Conservation (phyloP, 768 basidiomycete genomes). For the Lentinula lateritia region DNA sequence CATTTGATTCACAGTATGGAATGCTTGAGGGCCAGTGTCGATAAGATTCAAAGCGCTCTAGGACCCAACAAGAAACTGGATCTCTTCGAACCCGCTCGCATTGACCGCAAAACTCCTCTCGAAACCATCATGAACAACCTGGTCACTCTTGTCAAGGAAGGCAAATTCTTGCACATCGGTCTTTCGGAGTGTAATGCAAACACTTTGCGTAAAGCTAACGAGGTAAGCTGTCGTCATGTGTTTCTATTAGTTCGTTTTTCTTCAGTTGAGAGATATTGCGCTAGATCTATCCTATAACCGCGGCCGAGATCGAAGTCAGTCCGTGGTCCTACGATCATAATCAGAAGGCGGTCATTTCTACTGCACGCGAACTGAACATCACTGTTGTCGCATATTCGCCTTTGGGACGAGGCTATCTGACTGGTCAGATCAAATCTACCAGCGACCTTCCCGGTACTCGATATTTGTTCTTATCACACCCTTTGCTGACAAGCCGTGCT, state of each 20-base stretch:
- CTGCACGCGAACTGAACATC: slow-evolving; percentile 28
- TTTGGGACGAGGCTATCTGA: slow-evolving; percentile 32
- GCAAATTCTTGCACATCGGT: slow-evolving; percentile 30
- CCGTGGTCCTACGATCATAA: slow-evolving; percentile 24
- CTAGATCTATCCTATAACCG: slow-evolving; percentile 25
- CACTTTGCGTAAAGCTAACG: slow-evolving; percentile 36
- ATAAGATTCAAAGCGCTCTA: slow-evolving; percentile 35
- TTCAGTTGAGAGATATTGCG: slow-evolving; percentile 20
- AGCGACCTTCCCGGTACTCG: slow-evolving; percentile 28
- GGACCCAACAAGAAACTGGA: slow-evolving; percentile 49
- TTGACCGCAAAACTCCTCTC: slow-evolving; percentile 33
- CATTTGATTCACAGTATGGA: slow-evolving; percentile 23
- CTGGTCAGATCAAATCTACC: slow-evolving; percentile 33
- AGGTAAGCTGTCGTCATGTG: slow-evolving; percentile 17
- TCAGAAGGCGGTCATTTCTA: slow-evolving; percentile 22
- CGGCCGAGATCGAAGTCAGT: slow-evolving; percentile 29
- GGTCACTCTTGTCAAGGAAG: slow-evolving; percentile 31
- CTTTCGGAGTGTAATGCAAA: slow-evolving; percentile 26
- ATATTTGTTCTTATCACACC: background rate
- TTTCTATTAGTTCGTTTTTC: slow-evolving; percentile 20
- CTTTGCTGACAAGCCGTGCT: background rate
- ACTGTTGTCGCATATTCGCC: slow-evolving; percentile 34
- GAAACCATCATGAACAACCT: slow-evolving; percentile 39
- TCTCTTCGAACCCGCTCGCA: slow-evolving; percentile 46
- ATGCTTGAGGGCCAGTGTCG: slow-evolving; percentile 36